These are phyloP conservation scores for Boletus subcaerulescens DNA, from an alignment of 768 basidiomycete genomes.

Conservation along the genomic window DNA sequence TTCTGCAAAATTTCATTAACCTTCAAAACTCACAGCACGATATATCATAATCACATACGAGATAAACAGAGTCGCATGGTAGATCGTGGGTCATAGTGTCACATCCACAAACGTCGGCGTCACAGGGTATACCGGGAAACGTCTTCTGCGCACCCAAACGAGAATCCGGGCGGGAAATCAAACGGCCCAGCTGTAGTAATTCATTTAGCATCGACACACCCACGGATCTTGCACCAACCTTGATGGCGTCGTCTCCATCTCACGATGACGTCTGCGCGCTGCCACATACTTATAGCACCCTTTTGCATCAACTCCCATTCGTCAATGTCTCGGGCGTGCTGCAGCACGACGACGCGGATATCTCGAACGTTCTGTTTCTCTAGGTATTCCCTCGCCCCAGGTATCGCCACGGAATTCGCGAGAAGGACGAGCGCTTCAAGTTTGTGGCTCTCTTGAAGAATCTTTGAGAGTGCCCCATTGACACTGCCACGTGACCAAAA, in stretches of 20 bases:
- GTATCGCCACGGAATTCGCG: constrained; percentile 3
- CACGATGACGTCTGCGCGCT: constrained; percentile 10
- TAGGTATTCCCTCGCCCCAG: constrained; percentile 2
- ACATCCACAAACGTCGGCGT: not conserved
- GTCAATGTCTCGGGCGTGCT: constrained; percentile 7
- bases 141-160: not conserved
- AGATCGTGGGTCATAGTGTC: too few species aligned
- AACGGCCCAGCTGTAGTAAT: constrained; percentile 9
- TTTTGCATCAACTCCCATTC: constrained; percentile 14
- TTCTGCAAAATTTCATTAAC: not conserved
- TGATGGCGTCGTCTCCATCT: constrained; percentile 8
- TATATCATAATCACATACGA: not conserved
- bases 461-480: constrained; percentile 1
- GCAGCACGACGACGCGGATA: constrained; percentile 13
- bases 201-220: not conserved
- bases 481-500: constrained; percentile 15
- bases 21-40: not conserved
- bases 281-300: constrained; percentile 12
- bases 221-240: constrained; percentile 3
- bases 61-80: not conserved
- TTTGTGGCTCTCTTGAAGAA: not conserved
- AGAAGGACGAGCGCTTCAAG: constrained; percentile 13
- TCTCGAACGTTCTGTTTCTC: constrained; percentile 9
- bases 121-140: not conserved
- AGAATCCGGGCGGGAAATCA: constrained; percentile 4